Conservation (phyloP, 805 yeast genomes). For the Candida orba region DNA sequence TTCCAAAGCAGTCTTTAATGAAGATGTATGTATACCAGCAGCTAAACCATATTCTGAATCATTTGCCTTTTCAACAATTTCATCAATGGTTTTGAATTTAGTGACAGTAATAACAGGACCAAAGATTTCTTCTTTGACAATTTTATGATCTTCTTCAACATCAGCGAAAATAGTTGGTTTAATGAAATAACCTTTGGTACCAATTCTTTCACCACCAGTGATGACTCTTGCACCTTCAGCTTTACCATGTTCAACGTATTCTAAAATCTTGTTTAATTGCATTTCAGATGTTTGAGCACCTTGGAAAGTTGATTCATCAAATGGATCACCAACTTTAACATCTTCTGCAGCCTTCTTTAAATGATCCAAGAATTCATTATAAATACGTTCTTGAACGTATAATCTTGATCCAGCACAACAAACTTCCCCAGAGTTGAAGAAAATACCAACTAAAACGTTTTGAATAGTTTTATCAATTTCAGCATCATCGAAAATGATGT, state of each 20-base stretch:
- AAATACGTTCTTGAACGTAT: constrained; percentile 10
- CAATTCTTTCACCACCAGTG: constrained; percentile 11
- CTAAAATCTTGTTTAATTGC: constrained; percentile 8
- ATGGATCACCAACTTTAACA: constrained; percentile 12
- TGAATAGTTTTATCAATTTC: constrained; percentile 9
- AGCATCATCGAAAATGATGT: constrained; percentile 11
- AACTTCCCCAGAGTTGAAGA: constrained; percentile 12
- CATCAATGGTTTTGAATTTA: constrained; percentile 7
- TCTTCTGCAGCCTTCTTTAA: constrained; percentile 10
- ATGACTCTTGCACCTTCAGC: constrained; percentile 11
- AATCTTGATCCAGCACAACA: constrained; percentile 12
- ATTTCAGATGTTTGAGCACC: constrained; percentile 11
- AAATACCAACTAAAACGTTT: constrained; percentile 10
- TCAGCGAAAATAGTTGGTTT: constrained; percentile 12
- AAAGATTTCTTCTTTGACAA: constrained; percentile 12
- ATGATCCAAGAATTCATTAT: constrained; percentile 4
- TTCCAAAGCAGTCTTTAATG: constrained; percentile 8
- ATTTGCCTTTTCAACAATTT: constrained; percentile 8
- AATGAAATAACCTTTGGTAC: constrained; percentile 9
- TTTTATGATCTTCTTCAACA: constrained; percentile 9
- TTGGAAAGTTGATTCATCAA: constrained; percentile 11
- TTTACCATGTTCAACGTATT: constrained; percentile 9
- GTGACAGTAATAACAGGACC: constrained; percentile 11
- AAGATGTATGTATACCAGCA: constrained; percentile 11
- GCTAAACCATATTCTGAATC: constrained; percentile 11